A percentile compares a stretch with the other conserved stretches of the same genome.
Conservation (phyloP, 2,329 filamentous ascomycete genomes). For the Aureobasidium sp. region DNA sequence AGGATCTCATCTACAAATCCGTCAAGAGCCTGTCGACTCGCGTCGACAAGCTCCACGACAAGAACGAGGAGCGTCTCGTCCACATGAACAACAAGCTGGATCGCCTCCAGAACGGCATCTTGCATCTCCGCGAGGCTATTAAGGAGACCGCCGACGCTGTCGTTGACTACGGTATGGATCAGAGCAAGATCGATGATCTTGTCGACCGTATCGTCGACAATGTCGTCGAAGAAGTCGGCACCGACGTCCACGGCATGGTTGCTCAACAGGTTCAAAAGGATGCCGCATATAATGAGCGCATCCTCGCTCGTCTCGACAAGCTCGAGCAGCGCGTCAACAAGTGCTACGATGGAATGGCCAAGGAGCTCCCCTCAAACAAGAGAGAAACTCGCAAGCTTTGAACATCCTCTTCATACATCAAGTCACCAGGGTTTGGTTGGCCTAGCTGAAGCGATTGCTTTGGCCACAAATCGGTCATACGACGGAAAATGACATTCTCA, state of each 20-base stretch:
- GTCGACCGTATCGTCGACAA: neutral
- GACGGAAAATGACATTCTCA: neutral
- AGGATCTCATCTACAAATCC: too few species aligned
- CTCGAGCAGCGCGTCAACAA: too few species aligned
- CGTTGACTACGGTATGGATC: neutral
- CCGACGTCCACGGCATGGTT: neutral
- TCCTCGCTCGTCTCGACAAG: neutral
- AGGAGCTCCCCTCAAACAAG: neutral
- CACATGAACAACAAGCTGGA: neutral
- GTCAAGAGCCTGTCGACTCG: too few species aligned
- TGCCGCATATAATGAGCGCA: neutral
- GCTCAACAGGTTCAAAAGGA: neutral
- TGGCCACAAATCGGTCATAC: too few species aligned
- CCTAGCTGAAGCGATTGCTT: too few species aligned
- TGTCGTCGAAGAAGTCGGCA: too few species aligned
- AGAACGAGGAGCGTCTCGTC: neutral
- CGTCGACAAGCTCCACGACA: neutral
- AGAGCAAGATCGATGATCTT: too few species aligned
- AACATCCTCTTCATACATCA: neutral
- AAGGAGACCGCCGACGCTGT: neutral
- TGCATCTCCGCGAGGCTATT: neutral
- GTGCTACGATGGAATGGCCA: neutral
- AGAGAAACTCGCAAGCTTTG: neutral
- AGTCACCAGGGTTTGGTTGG: too few species aligned
- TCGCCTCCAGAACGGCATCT: neutral